Base-by-base conservation (phyloP, 108 stramenopile genomes). In the Skeletonema menzelii region DNA sequence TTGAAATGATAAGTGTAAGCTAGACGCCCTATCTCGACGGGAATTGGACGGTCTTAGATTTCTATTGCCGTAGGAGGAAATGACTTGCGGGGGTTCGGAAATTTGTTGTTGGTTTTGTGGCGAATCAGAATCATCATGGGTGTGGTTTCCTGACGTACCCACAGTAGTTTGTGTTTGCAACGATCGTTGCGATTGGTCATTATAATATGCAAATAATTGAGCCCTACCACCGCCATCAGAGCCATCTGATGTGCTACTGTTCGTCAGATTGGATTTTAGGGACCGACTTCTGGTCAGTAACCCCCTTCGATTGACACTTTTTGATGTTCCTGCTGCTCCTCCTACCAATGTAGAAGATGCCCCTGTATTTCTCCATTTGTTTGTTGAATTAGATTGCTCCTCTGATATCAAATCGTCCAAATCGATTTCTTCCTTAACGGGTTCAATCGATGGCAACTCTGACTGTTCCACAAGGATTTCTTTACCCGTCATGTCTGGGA, bases 401-500 rank as follows among this genome's bases (percentile, higher is more conserved):
- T 53, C 49, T 22, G 10, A 53, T 53, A 53, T 53, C 6, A 53
- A 22, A 53, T 53, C 49, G 24, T 53, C 49, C 22, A 53, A 53
- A 53, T 53, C 49, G 24, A 53, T 17, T 22, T 53, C 49, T 53
- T 53, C 22, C n/a, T 53, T 53, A 3, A 53, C 49, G 10, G 49
- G 49, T 31, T 30, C 62, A 26, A 22, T 38, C 35, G n/a, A 20
- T 20, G 35, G 62, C 14, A 63, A 37, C 1, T 63, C 62, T 37
- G 24, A 19, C 8, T 26, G 32, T 5, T 63, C 62, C 20, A 63
- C 62, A 26, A 35, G 15, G 24, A 63, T 63, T 34, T 37, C 32
- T 38, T 35, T 63, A 10, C 62, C 62, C 14, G 62, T 63, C 35
- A 63, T 38, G 20, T 63, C 62, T 34, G 62, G 62, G 17, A 63